phyloP scores from a whole-genome alignment of 345 rosid genomes.

The Durio zibethinus region DNA sequence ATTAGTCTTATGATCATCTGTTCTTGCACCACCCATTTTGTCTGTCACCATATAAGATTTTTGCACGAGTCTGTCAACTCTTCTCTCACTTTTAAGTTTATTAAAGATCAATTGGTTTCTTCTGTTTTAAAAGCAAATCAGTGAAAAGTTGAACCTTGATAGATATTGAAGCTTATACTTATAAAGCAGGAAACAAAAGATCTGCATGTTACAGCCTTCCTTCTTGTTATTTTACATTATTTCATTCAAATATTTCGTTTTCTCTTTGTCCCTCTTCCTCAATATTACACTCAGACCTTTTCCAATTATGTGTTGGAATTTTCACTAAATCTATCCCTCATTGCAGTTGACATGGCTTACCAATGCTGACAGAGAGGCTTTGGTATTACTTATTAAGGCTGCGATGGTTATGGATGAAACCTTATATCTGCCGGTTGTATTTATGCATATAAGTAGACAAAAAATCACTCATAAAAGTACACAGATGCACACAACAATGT shows the following conservation, averaged over 20 bases:
- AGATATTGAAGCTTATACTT: background rate
- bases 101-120: background rate
- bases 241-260: background rate
- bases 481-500: background rate
- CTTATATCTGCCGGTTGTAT: slow-evolving; percentile 68
- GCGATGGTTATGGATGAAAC: slow-evolving; percentile 76
- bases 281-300: background rate
- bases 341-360: slow-evolving; percentile 74
- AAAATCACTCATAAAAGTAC: background rate
- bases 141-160: background rate
- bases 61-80: background rate
- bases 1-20: background rate
- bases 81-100: background rate
- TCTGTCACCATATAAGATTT: background rate
- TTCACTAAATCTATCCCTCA: slow-evolving; percentile 7
- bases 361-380: slow-evolving; percentile 59
- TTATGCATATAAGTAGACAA: slow-evolving; percentile 1
- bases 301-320: background rate
- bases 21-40: background rate
- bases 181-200: background rate
- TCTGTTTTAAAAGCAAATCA: background rate
- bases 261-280: background rate
- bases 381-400: slow-evolving; percentile 69
- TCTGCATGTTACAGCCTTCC: background rate
- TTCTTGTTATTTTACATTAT: background rate